Evolutionary conservation across 2,329 filamentous ascomycete species (phyloP), one percentile per base, ranked within the genome.

Genomic region (Ascomycota sp.): DNA sequence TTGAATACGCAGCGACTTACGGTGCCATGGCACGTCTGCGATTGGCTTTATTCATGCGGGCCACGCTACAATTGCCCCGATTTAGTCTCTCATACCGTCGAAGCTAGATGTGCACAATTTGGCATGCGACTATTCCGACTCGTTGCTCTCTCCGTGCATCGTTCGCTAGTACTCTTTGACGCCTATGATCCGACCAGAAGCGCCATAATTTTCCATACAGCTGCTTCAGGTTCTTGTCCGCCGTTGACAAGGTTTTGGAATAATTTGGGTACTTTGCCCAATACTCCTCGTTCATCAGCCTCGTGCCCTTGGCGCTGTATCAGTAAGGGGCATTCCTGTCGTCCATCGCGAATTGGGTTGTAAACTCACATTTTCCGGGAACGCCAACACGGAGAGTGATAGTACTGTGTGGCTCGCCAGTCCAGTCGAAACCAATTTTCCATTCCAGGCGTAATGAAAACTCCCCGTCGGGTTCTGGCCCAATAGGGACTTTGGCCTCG

Each of bases 361-460:
- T 25, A 30, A 12, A 65, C 72, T 64, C 52, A 79, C 74, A 80
- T 46, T 66, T 68, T 7, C 56, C 59, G 1, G 75, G 74, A 29
- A 72, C 54, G 5, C 65, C 64, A 2, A 70, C 54, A 39, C 67
- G 47, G 9, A 73, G 56, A 5, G 53, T 54, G 11, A 79, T 51
- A 31, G 57, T 56, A 41, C 66, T 77, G 43, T 66, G 63, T 5
- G 71, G 74, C 45, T 80, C 76, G 6, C 76, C 76, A 0, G 73
- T 74, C 75, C 74, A 80, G 48, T 80, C 75, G 44, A 80, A 77
- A 2, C 53, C 51, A 30, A 77, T 70, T 32, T 51, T 56, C 76
- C 76, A 81, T 36, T 62, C 57, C 1, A 80, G 52, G 24, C 68
- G 61, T 5, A 72, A 36, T 9, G 57, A 48, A 2, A 63, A 55